Base-by-base conservation (phyloP, 2,329 filamentous ascomycete genomes). In the Pleurostoma richardsiae region DNA sequence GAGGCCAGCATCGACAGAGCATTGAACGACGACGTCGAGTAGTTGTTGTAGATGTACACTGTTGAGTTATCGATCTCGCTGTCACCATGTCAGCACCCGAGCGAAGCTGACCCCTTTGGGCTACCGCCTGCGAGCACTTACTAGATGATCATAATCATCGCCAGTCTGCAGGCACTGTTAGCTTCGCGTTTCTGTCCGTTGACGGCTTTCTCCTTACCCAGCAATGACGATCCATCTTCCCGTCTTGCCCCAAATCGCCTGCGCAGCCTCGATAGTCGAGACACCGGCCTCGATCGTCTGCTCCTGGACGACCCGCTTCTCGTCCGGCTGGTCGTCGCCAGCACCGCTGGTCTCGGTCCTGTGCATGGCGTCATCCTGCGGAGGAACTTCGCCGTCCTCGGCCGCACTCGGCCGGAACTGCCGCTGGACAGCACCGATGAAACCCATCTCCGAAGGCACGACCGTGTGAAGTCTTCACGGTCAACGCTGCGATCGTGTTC, bases 21-120 rank as follows among this genome's bases (percentile, higher is more conserved):
- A n/a, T 56, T 39, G 42, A 65, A 67, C 2, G 55, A 53, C 4
- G 63, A 66, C 1, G 57, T 54, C 19, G 64, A 58, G 44, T 66
- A 68, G 46, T 60, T 63, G 27, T 54, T 48, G 47, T 63, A 63
- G 10, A 54, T 52, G 43, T 57, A 58, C 10, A 62, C 54, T 1
- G 59, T 61, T 5, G 54, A 51, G 48, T 63, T 62, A 46, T 62
- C 58, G 3, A 62, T 42, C 41, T 62, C 60, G 42, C 53, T 59
- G 30, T 6, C 19, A 19, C 19, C 19, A 19, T 19, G 19, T 19
- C 19, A 19, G 19, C 19, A 19, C 19, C 19, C 19, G 19, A 19
- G 19, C 19, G 19, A 19, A 19, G 19, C 19, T 19, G 19, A 19
- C 19, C 19, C 19, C 19, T 19, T 19, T 19, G 19, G 19, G 19